Base-by-base conservation (phyloP, 2,329 filamentous ascomycete genomes). In the Pochonia chlamydosporia region DNA sequence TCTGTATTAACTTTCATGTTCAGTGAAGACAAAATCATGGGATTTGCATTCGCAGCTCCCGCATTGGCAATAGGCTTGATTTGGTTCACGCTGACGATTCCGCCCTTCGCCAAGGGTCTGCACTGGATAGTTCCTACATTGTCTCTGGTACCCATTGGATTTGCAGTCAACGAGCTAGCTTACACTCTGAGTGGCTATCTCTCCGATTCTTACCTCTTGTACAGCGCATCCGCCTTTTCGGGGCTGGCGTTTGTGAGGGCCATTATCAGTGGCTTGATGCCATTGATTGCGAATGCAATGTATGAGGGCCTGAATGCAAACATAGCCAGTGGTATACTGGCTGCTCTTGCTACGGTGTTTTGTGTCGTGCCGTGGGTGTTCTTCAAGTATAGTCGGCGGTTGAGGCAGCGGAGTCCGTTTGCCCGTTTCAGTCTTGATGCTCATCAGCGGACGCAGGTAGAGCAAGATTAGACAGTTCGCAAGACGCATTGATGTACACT, bases 31-130 rank as follows among this genome's bases (percentile, higher is more conserved):
- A 39, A 24, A 31, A 21, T 44, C 14, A n/a, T 44, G n/a, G 43
- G 43, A 8, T 36, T 44, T 33, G 24, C 14, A 11, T 25, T 44
- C 16, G 43, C 43, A 6, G 43, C 43, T 3, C 43, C 43, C 9
- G 3, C 21, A 21, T 35, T 44, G 31, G 43, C 43, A 2, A 16
- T 8, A 14, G 43, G 43, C 5, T 33, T 44, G 13, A 36, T 30
- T 30, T 37, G 30, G 31, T 44, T 44, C 43, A 44, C 43, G 8
- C 37, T 30, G 43, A 37, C 43, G 2, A 44, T 37, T 20, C 43
- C 43, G 13, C 43, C 43, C 10, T 23, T 24, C 14, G 31, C 21
- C n/a, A 20, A 14, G 4, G 23, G 6, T n/a, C 21, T 44, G 11
- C 31, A 13, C 24, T 44, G 43, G 43, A 26, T 28, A 6, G 43